Evolutionary conservation across 176 grass and related monocot species (phyloP).

Genomic region (Juncus effusus): DNA sequence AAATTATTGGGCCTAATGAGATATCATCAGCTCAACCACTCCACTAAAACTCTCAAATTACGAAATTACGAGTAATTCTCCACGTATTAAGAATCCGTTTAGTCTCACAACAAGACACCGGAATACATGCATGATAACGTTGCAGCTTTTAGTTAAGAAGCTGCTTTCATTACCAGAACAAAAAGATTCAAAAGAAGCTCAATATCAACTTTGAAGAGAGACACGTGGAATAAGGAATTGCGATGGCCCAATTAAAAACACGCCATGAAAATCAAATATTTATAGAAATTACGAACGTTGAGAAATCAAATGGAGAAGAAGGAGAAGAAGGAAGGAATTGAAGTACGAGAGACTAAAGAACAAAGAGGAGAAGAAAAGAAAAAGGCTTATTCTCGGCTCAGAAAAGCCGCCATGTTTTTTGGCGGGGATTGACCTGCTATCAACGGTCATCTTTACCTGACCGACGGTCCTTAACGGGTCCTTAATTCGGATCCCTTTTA

Average conservation of each 20-base stretch:
- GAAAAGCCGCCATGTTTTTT: slow-evolving; percentile 8
- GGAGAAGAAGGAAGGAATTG: not conserved
- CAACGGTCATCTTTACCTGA: slow-evolving; percentile 1
- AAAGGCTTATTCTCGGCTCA: not conserved
- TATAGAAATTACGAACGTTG: not conserved
- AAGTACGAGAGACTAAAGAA: not conserved
- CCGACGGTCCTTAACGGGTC: slow-evolving; percentile 7
- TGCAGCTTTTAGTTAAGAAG: slow-evolving; percentile 25
- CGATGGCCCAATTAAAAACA: not conserved
- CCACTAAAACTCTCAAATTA: slow-evolving; percentile 33
- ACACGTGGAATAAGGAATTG: not conserved
- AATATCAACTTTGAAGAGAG: not conserved
- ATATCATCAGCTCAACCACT: slow-evolving; percentile 78
- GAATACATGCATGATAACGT: slow-evolving; percentile 33
- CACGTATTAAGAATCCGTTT: not conserved
- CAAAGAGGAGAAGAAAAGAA: not conserved
- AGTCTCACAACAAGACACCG: slow-evolving; percentile 14
- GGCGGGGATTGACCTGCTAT: not conserved
- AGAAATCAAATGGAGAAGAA: not conserved
- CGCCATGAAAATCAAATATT: not conserved
- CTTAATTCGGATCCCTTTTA: slow-evolving; percentile 4
- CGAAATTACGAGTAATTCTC: slow-evolving; percentile 24
- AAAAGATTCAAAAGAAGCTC: slow-evolving; percentile 25
- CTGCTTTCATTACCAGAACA: slow-evolving; percentile 19
- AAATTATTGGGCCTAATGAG: slow-evolving; percentile 22